Evolutionary conservation across 202 grass and related monocot genomes (phyloP).

Genomic region (Cymbopogon flexuosus): DNA sequence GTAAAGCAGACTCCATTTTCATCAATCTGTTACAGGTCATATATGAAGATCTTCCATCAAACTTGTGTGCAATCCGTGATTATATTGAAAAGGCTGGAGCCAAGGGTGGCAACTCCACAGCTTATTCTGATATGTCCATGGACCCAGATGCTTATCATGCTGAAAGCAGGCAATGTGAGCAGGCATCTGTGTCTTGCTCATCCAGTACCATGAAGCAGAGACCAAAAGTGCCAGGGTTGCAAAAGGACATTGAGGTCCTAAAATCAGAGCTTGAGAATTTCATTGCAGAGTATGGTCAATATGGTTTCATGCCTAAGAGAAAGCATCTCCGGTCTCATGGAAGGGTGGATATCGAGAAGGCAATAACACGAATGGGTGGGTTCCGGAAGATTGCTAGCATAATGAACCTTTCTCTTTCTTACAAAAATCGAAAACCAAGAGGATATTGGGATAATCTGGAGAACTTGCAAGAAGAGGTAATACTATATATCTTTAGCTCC

Average conservation of each 20-base stretch:
- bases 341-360: constrained; percentile 96
- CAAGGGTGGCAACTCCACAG: constrained; percentile 26
- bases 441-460: constrained; percentile 97
- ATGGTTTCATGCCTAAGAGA: constrained; percentile 97
- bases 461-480: constrained; percentile 93
- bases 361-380: constrained; percentile 90
- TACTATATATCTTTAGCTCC: neutral
- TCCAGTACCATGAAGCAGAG: constrained; percentile 45
- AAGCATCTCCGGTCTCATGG: constrained; percentile 76
- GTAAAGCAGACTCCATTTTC: neutral
- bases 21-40: constrained; percentile 60
- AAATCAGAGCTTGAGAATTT: constrained; percentile 68
- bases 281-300: constrained; percentile 63
- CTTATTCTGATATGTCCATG: neutral
- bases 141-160: constrained; percentile 27
- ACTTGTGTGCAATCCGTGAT: constrained; percentile 93
- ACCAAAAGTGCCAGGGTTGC: constrained; percentile 74
- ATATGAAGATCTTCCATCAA: constrained; percentile 96
- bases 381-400: constrained; percentile 73
- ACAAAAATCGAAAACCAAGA: constrained; percentile 84
- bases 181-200: constrained; percentile 32
- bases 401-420: constrained; percentile 83
- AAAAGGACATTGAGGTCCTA: constrained; percentile 74
- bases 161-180: constrained; percentile 34
- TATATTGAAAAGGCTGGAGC: constrained; percentile 61